Evolutionary conservation across 345 rosid genomes (phyloP).

Genomic region (Lepidium sativum): DNA sequence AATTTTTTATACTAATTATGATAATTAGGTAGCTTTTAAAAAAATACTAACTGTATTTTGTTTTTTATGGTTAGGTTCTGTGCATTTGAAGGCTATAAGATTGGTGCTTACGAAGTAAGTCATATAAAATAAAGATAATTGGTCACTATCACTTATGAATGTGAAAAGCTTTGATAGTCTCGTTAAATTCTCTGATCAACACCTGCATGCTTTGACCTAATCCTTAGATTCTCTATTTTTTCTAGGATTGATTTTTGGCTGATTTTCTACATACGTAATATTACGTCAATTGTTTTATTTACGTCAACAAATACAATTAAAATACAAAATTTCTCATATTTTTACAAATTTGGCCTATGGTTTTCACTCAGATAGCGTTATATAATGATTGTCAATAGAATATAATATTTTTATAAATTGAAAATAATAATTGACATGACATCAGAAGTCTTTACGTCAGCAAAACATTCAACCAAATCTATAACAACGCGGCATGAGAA

Average conservation of each 20-base stretch:
- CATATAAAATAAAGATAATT: neutral
- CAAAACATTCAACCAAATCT: neutral
- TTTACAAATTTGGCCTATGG: too few species aligned
- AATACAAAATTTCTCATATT: too few species aligned
- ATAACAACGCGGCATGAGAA: constrained; percentile 20
- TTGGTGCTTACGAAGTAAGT: neutral
- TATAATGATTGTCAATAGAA: too few species aligned
- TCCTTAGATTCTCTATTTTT: neutral
- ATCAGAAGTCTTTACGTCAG: constrained; percentile 10
- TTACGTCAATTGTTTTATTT: too few species aligned
- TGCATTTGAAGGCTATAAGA: neutral
- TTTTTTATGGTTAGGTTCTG: neutral
- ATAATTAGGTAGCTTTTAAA: neutral
- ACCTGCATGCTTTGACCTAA: constrained; percentile 20
- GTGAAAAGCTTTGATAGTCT: neutral
- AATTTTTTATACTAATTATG: too few species aligned
- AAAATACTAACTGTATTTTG: neutral
- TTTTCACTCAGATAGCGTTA: too few species aligned
- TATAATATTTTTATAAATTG: too few species aligned
- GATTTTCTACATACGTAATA: too few species aligned
- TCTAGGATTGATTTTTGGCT: neutral
- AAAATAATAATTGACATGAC: neutral
- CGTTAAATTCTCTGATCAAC: neutral
- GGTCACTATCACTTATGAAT: constrained; percentile 15
- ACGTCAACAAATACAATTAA: too few species aligned